Evolutionary conservation across 495 filamentous ascomycete species (phyloP), one percentile per base, ranked within the genome.

Genomic region (Tuber microsphaerosporum): DNA sequence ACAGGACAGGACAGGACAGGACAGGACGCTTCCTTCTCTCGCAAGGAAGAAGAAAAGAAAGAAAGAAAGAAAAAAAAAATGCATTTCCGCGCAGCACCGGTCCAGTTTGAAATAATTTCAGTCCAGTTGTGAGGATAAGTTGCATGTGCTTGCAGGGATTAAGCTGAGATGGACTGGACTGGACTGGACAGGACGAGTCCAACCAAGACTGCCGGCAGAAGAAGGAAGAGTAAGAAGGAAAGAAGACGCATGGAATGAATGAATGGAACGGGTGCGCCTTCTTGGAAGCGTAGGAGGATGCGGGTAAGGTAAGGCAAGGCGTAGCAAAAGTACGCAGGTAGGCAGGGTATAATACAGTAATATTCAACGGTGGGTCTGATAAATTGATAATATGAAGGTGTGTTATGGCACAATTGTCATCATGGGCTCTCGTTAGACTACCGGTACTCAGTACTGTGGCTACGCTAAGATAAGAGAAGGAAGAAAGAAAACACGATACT

Each of bases 271-370:
- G 56, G 56, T 61, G 56, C 56, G 56, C 56, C 56, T 61, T 61
- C 56, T 61, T 61, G 31, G 56, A 61, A 61, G 56, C 56, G 56
- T 34, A 34, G 56, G 34, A 26, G 17, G 56, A 34, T 65, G 56
- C 56, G 12, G 56, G 56, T 65, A 34, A 65, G 56, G 56, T 65
- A 34, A 65, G 56, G 56, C 56, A 34, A 65, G 56, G 56, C 56
- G 56, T 16, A 65, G 56, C 56, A 61, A 26, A 61, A 61, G n/a
- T 61, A 5, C n/a, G 48, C n/a, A n/a, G 7, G 48, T 20, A 16
- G 56, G 51, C n/a, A 26, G 20, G 19, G 45, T 56, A 37, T 1
- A 0, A 12, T 6, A 65, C 56, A 65, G 56, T 65, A 34, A 65
- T 65, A 65, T 65, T 31, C n/a, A 26, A 17, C 14, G 56, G 56